phyloP scores from a whole-genome alignment of 768 basidiomycete species.

The Mycena indigotica region DNA sequence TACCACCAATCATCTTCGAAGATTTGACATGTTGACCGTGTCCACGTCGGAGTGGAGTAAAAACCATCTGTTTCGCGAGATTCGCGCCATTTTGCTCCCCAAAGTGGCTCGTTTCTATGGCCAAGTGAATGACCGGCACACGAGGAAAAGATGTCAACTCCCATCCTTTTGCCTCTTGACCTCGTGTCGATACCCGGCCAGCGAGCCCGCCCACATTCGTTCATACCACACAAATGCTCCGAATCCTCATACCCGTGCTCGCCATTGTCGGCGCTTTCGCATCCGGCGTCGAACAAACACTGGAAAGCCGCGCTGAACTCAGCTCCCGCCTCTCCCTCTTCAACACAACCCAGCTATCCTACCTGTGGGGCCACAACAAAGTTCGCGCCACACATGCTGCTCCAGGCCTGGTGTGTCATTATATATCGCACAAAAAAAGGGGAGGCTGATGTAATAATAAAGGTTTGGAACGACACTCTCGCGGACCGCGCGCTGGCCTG shows the following conservation, averaged over 20 bases:
- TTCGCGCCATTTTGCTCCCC: no score
- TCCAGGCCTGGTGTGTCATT: constrained; percentile 32
- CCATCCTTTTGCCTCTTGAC: neutral
- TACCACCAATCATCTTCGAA: no score
- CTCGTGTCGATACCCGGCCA: neutral
- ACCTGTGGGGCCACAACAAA: constrained; percentile 49
- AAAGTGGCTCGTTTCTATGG: no score
- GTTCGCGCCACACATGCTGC: constrained; percentile 48
- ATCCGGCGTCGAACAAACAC: neutral
- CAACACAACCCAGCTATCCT: neutral
- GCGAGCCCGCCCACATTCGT: neutral
- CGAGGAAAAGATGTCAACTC: no score
- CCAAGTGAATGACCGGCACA: no score
- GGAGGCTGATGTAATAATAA: neutral
- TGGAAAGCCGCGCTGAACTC: neutral
- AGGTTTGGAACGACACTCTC: constrained; percentile 48
- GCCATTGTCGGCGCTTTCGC: neutral
- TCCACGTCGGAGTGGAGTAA: no score
- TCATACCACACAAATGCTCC: neutral
- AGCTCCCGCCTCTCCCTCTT: neutral
- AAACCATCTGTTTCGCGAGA: no score
- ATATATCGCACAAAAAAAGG: neutral
- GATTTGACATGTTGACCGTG: no score
- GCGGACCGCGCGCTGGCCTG: constrained; percentile 51
- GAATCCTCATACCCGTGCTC: neutral